A percentile compares a stretch with the other conserved stretches of the same genome.
phyloP scores from a whole-genome alignment of 768 basidiomycete genomes.

The Pleurotus giganteus region DNA sequence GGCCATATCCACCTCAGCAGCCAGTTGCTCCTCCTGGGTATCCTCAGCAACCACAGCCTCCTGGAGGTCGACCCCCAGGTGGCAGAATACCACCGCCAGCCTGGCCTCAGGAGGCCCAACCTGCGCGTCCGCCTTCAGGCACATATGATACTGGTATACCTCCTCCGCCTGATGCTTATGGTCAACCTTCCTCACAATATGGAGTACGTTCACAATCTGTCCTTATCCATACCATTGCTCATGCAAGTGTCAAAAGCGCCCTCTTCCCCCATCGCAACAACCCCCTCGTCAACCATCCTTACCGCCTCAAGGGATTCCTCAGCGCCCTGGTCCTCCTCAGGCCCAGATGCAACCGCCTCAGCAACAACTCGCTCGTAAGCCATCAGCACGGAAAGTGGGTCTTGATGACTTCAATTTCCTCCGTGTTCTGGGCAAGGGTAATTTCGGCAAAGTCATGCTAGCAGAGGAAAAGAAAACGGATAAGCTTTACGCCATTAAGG shows the following conservation, averaged over 20 bases:
- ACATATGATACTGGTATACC: conserved; percentile 29
- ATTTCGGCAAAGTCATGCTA: conserved; percentile 99
- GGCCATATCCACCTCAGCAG: conserved; percentile 27
- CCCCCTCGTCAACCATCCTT: conserved; percentile 17
- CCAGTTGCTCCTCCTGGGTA: conserved; percentile 43
- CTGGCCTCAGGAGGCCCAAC: conserved; percentile 40
- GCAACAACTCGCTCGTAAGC: conserved; percentile 38
- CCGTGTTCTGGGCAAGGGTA: conserved; percentile 97
- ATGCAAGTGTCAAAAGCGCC: conserved; percentile 19
- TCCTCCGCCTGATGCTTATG: conserved; percentile 2
- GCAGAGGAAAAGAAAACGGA: conserved; percentile 96
- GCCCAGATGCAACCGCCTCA: conserved; percentile 31
- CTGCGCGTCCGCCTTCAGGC: conserved; percentile 25
- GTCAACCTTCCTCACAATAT: neutral
- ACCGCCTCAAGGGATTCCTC: neutral
- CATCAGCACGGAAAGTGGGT: conserved; percentile 78
- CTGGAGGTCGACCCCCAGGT: conserved; percentile 36
- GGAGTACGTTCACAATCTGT: neutral
- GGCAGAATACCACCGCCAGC: conserved; percentile 42
- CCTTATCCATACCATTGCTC: neutral
- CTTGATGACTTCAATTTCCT: conserved; percentile 99
- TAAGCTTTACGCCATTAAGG: conserved; percentile 96
- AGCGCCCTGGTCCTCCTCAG: conserved; percentile 26
- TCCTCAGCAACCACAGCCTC: conserved; percentile 30
- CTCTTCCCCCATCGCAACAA: conserved; percentile 20